Conservation (phyloP, 179 eudicot genomes). For the Heliamphora pulchella region DNA sequence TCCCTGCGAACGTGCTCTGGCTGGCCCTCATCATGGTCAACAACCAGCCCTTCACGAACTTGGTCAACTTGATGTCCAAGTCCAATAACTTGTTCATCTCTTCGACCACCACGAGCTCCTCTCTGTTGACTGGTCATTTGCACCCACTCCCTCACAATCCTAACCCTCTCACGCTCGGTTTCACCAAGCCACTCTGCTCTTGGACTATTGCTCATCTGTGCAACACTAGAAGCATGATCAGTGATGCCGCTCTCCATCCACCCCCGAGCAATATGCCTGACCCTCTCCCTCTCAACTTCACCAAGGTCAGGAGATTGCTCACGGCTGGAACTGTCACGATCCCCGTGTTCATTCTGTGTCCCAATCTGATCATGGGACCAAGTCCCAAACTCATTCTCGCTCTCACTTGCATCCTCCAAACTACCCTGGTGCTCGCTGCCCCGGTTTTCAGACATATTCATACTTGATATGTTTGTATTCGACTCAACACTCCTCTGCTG, state of each 20-base stretch:
- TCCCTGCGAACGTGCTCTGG: constrained; percentile 85
- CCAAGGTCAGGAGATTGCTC: constrained; percentile 96
- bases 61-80: constrained; percentile 32
- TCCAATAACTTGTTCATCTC: constrained; percentile 49
- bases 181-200: constrained; percentile 98
- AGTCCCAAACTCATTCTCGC: constrained; percentile 61
- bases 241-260: constrained; percentile 82
- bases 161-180: constrained; percentile 93
- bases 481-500: constrained; percentile 64
- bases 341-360: constrained; percentile 33
- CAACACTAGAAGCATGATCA: constrained; percentile 52
- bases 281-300: constrained; percentile 95
- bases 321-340: constrained; percentile 49
- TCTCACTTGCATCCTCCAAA: constrained; percentile 59
- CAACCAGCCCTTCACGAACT: constrained; percentile 36
- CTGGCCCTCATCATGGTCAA: constrained; percentile 56
- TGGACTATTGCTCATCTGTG: constrained; percentile 45
- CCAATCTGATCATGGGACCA: constrained; percentile 65
- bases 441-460: constrained; percentile 41
- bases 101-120: constrained; percentile 55
- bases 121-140: constrained; percentile 93
- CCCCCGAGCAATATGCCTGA: constrained; percentile 88
- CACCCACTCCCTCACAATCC: constrained; percentile 96
- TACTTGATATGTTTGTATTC: constrained; percentile 54
- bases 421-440: constrained; percentile 52